A percentile compares a stretch with the other conserved stretches of the same genome.
phyloP scores from a whole-genome alignment of 2,329 filamentous ascomycete genomes.

The Sporothrix brunneoviolacea region DNA sequence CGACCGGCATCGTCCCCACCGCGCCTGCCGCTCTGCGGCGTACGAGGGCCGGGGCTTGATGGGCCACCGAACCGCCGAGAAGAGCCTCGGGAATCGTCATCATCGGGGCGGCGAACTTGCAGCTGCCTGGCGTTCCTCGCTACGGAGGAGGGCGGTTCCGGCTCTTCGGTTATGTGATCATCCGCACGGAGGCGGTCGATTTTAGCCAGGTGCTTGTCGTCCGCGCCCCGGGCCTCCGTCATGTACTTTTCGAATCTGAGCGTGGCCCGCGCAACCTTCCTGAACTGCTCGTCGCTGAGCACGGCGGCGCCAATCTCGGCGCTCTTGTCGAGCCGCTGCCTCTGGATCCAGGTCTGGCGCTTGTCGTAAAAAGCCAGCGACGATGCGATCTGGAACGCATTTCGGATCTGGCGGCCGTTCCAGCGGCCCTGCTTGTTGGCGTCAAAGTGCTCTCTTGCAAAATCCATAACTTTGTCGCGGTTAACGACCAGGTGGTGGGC shows the following conservation, averaged over 20 bases:
- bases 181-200: conserved; percentile 7
- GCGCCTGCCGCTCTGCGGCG: conserved; percentile 1
- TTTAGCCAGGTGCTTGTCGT: background rate
- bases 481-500: conserved; percentile 4
- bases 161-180: conserved; percentile 3
- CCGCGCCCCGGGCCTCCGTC: conserved; percentile 3
- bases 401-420: conserved; percentile 33
- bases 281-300: conserved; percentile 8
- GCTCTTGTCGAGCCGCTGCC: background rate
- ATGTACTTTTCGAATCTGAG: conserved; percentile 12
- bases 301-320: background rate
- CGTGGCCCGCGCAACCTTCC: conserved; percentile 2
- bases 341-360: conserved; percentile 8
- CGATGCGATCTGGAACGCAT: conserved; percentile 26
- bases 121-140: background rate
- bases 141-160: background rate
- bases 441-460: conserved; percentile 11
- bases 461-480: conserved; percentile 8
- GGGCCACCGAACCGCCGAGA: background rate
- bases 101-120: background rate
- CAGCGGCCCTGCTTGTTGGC: conserved; percentile 9
- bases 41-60: background rate
- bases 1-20: background rate
- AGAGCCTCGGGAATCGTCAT: background rate
- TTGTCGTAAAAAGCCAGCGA: conserved; percentile 18